A percentile compares a stretch with the other conserved stretches of the same genome.
phyloP scores from a whole-genome alignment of 768 basidiomycete genomes.

The Neoboletus magnificus region DNA sequence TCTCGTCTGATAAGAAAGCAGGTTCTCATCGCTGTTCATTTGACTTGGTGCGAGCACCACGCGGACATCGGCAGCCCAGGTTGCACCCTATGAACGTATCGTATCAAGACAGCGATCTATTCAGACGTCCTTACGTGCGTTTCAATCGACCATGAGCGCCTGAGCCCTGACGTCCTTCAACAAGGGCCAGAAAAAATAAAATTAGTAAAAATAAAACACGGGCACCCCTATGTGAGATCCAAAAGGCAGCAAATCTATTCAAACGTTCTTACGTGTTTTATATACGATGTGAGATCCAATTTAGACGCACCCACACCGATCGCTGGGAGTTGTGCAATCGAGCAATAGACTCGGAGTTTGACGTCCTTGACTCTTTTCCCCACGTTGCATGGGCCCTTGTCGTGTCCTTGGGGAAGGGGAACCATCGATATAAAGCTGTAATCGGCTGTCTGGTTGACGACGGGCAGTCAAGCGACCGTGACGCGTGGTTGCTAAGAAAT shows the following conservation, averaged over 20 bases:
- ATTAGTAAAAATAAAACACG: not conserved
- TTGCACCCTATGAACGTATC: not conserved
- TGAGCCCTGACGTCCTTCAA: not conserved
- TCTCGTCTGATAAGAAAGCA: not conserved
- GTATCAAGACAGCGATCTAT: not conserved
- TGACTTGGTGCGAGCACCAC: not conserved
- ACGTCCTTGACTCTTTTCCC: constrained; percentile 9
- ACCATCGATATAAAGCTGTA: not conserved
- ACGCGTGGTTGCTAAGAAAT: not conserved
- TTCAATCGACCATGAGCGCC: too few species aligned
- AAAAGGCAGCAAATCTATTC: not conserved
- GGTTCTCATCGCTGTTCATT: not conserved
- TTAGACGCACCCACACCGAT: constrained; percentile 2
- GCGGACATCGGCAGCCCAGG: not conserved
- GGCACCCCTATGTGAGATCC: not conserved
- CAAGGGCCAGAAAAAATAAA: not conserved
- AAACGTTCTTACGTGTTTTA: not conserved
- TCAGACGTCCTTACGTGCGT: constrained; percentile 8
- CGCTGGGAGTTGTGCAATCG: constrained; percentile 1
- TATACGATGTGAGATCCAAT: not conserved
- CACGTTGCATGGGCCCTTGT: constrained; percentile 16
- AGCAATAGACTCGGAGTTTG: not conserved
- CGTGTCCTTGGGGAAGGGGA: not conserved
- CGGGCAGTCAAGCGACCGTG: not conserved
- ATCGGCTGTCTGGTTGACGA: not conserved